Evolutionary conservation across 768 basidiomycete genomes (phyloP).

Genomic region (Leccinum aurantiacum): DNA sequence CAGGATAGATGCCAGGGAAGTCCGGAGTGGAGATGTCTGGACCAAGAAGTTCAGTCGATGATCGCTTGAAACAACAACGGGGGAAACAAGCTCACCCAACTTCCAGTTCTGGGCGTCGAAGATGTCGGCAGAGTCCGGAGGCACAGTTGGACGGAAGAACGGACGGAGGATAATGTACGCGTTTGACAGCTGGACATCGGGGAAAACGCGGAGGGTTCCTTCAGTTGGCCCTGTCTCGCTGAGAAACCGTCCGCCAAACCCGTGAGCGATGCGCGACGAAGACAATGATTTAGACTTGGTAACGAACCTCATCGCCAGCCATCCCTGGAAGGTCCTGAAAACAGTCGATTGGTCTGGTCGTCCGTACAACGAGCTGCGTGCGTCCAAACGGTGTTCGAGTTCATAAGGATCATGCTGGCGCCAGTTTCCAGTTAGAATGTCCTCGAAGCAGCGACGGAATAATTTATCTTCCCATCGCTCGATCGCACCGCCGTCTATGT

Average conservation of each 20-base stretch:
- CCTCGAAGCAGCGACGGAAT: constrained; percentile 58
- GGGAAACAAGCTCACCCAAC: constrained; percentile 36
- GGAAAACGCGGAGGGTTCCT: constrained; percentile 72
- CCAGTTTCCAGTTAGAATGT: constrained; percentile 65
- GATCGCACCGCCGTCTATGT: constrained; percentile 60
- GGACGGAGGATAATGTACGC: constrained; percentile 74
- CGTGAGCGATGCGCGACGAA: neutral
- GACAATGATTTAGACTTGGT: neutral
- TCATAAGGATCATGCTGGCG: constrained; percentile 66
- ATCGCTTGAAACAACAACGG: constrained; percentile 21
- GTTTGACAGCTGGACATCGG: constrained; percentile 63
- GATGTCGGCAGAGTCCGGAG: constrained; percentile 41
- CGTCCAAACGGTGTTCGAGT: constrained; percentile 56
- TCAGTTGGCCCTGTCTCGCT: constrained; percentile 67
- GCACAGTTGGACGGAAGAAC: constrained; percentile 61
- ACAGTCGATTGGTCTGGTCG: constrained; percentile 52
- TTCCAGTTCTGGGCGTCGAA: constrained; percentile 54
- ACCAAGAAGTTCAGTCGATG: constrained; percentile 8
- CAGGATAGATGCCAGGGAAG: constrained; percentile 49
- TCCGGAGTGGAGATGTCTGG: constrained; percentile 48
- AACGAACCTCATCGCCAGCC: constrained; percentile 64
- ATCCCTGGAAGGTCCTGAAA: constrained; percentile 74
- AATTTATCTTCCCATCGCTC: constrained; percentile 72
- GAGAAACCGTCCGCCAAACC: neutral
- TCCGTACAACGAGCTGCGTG: constrained; percentile 63